Percentiles rank a stretch among this genome's conserved stretches.
Evolutionary conservation across 257 asterid species (phyloP).

Genomic region (Solanum clarkiae): DNA sequence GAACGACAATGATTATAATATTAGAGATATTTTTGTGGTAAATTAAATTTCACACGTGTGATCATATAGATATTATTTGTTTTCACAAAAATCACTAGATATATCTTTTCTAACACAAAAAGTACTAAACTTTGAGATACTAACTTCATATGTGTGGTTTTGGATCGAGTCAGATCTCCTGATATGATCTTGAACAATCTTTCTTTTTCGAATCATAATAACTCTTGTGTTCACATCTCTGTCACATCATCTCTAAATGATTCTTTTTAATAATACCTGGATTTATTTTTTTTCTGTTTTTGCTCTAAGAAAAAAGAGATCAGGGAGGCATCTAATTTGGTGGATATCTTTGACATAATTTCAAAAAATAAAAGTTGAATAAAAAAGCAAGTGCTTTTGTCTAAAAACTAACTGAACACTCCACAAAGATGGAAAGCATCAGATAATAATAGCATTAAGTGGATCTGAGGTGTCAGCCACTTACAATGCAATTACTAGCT

Average conservation of each 20-base stretch:
- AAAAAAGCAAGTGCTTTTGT: neutral
- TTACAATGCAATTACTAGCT: neutral
- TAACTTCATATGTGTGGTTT: no score
- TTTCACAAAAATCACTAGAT: no score
- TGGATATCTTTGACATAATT: neutral
- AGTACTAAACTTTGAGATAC: no score
- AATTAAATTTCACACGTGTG: no score
- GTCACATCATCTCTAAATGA: neutral
- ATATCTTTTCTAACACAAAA: no score
- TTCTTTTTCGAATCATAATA: neutral
- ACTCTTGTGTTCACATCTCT: neutral
- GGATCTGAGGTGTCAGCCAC: slow-evolving; percentile 52
- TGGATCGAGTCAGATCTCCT: no score
- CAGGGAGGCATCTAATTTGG: neutral
- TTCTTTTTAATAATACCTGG: neutral
- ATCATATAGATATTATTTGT: no score
- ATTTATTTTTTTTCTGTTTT: neutral
- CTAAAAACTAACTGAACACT: slow-evolving; percentile 4
- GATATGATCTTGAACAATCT: neutral
- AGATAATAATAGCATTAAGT: slow-evolving; percentile 10
- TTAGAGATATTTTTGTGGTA: no score
- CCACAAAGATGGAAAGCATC: slow-evolving; percentile 3
- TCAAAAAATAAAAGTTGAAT: neutral
- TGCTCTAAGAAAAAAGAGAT: neutral
- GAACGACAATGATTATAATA: no score